phyloP scores from a whole-genome alignment of 306 rosid genomes.

The Argentina anserina region DNA sequence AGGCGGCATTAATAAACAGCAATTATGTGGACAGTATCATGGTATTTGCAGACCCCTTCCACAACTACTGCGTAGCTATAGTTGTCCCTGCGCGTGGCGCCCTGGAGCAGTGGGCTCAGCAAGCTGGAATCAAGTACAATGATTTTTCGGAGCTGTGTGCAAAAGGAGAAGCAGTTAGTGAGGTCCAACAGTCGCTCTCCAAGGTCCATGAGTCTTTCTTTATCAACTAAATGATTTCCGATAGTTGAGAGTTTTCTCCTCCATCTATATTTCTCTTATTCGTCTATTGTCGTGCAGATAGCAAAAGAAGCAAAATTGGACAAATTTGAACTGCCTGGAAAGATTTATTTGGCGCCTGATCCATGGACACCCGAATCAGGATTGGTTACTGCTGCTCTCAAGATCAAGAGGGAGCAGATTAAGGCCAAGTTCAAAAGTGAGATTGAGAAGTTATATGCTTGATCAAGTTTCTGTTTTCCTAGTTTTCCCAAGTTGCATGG shows the following conservation, averaged over 20 bases:
- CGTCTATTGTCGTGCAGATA: constrained; percentile 35
- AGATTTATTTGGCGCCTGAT: constrained; percentile 60
- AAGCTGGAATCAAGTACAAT: constrained; percentile 48
- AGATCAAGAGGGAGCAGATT: constrained; percentile 81
- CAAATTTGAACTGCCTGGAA: constrained; percentile 73
- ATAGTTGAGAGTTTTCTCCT: neutral
- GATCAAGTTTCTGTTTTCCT: constrained; percentile 19
- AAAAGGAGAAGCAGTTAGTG: constrained; percentile 56
- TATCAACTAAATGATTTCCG: constrained; percentile 2
- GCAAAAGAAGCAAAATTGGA: constrained; percentile 67
- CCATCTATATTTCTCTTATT: neutral
- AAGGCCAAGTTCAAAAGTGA: constrained; percentile 72
- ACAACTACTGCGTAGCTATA: constrained; percentile 69
- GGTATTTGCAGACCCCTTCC: constrained; percentile 80
- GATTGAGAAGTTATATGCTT: constrained; percentile 61
- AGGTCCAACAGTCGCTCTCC: constrained; percentile 71
- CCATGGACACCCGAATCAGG: constrained; percentile 95
- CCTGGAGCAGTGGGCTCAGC: constrained; percentile 79
- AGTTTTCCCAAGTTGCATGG: neutral
- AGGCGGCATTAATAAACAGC: constrained; percentile 61
- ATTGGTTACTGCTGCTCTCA: constrained; percentile 87
- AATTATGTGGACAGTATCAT: constrained; percentile 69
- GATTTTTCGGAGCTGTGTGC: constrained; percentile 71
- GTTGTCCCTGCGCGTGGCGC: constrained; percentile 49
- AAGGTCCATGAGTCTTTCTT: constrained; percentile 46